These are phyloP conservation scores for Lotmaria passim DNA, from an alignment of 208 protist genomes.

Conservation along the genomic window DNA sequence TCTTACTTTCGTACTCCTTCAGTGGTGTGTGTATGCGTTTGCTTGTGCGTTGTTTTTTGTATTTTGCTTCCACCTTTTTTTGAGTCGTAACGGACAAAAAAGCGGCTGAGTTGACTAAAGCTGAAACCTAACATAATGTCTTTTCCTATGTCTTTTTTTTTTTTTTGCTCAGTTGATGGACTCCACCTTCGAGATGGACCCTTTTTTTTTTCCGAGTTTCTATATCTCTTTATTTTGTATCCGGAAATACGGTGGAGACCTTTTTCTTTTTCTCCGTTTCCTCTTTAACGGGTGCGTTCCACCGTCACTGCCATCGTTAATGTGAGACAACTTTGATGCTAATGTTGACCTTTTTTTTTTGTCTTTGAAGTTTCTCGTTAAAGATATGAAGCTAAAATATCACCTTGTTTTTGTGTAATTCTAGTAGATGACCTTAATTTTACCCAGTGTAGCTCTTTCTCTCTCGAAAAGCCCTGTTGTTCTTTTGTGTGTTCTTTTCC, in stretches of 20 bases:
- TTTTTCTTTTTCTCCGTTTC: not conserved
- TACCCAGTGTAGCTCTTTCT: not conserved
- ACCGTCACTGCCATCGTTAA: constrained; percentile 9
- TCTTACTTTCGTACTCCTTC: not conserved
- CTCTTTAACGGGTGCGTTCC: no score
- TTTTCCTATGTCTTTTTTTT: not conserved
- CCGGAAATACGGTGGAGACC: not conserved
- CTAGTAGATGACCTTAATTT: not conserved
- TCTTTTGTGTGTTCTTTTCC: not conserved
- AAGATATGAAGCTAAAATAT: not conserved
- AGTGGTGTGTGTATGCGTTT: no score
- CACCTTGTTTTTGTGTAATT: no score
- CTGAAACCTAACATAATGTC: not conserved
- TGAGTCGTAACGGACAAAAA: constrained; percentile 13
- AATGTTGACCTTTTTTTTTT: constrained; percentile 13
- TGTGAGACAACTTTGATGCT: constrained; percentile 3
- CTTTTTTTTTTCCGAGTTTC: constrained; percentile 6
- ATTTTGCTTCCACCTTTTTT: constrained; percentile 7
- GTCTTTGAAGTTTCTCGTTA: not conserved
- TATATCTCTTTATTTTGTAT: constrained; percentile 1
- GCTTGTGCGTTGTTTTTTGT: not conserved
- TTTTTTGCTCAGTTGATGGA: constrained; percentile 22
- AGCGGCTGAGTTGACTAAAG: constrained; percentile 9
- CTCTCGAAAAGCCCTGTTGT: no score
- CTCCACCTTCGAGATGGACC: not conserved